Percentiles rank a stretch among this genome's conserved stretches.
phyloP scores from a whole-genome alignment of 1,284 basidiomycete species.

The Cryptococcus deneoformans region DNA sequence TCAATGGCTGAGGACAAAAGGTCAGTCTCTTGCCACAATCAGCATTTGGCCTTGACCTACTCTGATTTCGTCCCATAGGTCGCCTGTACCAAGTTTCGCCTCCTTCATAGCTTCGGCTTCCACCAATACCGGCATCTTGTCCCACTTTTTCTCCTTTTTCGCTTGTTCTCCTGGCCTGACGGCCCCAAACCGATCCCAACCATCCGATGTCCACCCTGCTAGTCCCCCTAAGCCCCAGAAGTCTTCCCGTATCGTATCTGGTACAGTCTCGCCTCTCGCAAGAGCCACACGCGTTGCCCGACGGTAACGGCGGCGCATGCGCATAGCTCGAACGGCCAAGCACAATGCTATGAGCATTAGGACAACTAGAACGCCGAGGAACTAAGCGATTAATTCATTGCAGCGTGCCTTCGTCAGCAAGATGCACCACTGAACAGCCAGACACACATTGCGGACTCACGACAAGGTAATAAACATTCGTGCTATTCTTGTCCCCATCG shows the following conservation, averaged over 20 bases:
- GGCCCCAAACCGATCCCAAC: conserved; percentile 12
- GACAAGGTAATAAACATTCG: conserved; percentile 32
- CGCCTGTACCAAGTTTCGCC: conserved; percentile 4
- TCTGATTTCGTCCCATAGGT: background rate
- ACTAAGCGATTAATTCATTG: conserved; percentile 16
- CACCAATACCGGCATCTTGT: conserved; percentile 5
- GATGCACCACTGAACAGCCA: no score
- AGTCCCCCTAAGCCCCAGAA: conserved; percentile 31
- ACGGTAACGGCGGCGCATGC: conserved; percentile 35
- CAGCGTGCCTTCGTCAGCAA: no score
- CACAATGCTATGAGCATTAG: conserved; percentile 32
- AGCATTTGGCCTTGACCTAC: background rate
- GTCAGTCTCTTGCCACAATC: no score
- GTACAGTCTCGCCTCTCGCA: conserved; percentile 34
- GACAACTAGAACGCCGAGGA: conserved; percentile 40
- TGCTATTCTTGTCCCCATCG: conserved; percentile 1
- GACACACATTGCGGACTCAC: conserved; percentile 12
- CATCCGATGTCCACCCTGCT: conserved; percentile 16
- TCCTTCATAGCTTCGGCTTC: conserved; percentile 5
- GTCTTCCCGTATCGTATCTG: conserved; percentile 16
- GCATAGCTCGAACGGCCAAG: conserved; percentile 29
- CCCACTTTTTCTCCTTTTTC: conserved; percentile 7
- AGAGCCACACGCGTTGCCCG: conserved; percentile 37
- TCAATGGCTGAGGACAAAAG: background rate
- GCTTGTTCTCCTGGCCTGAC: conserved; percentile 6